Evolutionary conservation across 225 moss, liverwort and hornwort species (phyloP).

Genomic region (Polytrichum formosum): DNA sequence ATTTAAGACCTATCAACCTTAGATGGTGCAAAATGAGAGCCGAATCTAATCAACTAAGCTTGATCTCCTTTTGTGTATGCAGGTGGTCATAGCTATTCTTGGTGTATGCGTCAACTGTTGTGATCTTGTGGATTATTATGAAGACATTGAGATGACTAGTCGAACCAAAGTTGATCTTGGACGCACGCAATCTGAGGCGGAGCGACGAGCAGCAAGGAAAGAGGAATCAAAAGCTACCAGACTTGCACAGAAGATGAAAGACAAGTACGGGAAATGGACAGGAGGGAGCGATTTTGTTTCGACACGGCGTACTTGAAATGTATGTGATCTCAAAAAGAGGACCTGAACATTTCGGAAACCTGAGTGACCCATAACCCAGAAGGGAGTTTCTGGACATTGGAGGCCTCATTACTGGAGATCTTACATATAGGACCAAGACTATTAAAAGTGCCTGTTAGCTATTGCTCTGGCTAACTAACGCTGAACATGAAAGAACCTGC

Average conservation of each 20-base stretch:
- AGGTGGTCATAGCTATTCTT: constrained; percentile 43
- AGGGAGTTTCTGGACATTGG: too few species aligned
- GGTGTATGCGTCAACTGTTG: constrained; percentile 52
- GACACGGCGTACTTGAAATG: background rate
- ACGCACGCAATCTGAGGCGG: constrained; percentile 32
- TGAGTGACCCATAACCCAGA: too few species aligned
- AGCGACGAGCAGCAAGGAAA: constrained; percentile 37
- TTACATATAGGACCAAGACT: too few species aligned
- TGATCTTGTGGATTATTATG: constrained; percentile 64
- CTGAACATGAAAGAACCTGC: too few species aligned
- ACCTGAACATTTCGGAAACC: too few species aligned
- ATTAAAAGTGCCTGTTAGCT: too few species aligned
- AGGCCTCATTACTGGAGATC: too few species aligned
- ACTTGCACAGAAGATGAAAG: constrained; percentile 54
- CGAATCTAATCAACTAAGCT: too few species aligned
- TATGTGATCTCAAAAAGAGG: background rate
- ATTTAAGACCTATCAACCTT: too few species aligned
- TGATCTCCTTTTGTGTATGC: constrained; percentile 4
- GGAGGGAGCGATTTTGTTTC: constrained; percentile 29
- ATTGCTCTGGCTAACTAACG: too few species aligned
- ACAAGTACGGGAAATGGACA: constrained; percentile 59
- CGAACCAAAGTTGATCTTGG: constrained; percentile 25
- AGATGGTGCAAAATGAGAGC: too few species aligned
- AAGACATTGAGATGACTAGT: constrained; percentile 61
- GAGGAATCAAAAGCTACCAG: constrained; percentile 45